Evolutionary conservation across 140 eudicot species (phyloP).

Genomic region (Bidens hawaiensis): DNA sequence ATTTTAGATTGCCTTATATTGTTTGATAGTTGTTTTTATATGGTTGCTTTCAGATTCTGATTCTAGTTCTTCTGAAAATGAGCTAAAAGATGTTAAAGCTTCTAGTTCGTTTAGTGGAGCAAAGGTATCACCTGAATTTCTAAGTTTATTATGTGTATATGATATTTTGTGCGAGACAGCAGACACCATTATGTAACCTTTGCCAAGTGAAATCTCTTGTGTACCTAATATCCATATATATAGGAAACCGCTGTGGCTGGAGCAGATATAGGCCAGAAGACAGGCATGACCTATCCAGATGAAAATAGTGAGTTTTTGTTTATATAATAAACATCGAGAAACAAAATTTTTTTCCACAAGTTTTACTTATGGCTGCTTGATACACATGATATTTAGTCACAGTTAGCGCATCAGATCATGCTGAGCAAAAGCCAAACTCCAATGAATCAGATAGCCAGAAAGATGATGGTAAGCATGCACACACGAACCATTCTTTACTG

Average conservation of each 20-base stretch:
- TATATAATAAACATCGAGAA: background rate
- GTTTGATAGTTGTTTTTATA: slow-evolving; percentile 9
- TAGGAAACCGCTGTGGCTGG: slow-evolving; percentile 36
- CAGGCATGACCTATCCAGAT: slow-evolving; percentile 20
- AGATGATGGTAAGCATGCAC: slow-evolving; percentile 71
- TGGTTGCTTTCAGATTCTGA: slow-evolving; percentile 44
- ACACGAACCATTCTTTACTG: background rate
- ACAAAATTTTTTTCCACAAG: background rate
- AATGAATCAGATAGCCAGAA: slow-evolving; percentile 56
- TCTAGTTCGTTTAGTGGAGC: slow-evolving; percentile 25
- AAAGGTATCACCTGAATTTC: slow-evolving; percentile 34
- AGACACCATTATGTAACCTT: background rate
- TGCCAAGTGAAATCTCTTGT: background rate
- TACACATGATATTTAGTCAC: slow-evolving; percentile 34
- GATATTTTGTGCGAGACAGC: background rate
- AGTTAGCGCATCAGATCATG: slow-evolving; percentile 45
- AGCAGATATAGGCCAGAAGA: slow-evolving; percentile 29
- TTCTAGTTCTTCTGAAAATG: slow-evolving; percentile 45
- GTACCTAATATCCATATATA: background rate
- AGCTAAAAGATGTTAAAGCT: slow-evolving; percentile 41
- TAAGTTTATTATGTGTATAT: background rate
- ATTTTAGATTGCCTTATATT: slow-evolving; percentile 7
- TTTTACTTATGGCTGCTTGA: background rate
- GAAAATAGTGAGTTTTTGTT: slow-evolving; percentile 51
- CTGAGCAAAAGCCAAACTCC: slow-evolving; percentile 51